These are phyloP conservation scores for Globisporangium orthogonon DNA, from an alignment of 352 stramenopile genomes.

Conservation along the genomic window DNA sequence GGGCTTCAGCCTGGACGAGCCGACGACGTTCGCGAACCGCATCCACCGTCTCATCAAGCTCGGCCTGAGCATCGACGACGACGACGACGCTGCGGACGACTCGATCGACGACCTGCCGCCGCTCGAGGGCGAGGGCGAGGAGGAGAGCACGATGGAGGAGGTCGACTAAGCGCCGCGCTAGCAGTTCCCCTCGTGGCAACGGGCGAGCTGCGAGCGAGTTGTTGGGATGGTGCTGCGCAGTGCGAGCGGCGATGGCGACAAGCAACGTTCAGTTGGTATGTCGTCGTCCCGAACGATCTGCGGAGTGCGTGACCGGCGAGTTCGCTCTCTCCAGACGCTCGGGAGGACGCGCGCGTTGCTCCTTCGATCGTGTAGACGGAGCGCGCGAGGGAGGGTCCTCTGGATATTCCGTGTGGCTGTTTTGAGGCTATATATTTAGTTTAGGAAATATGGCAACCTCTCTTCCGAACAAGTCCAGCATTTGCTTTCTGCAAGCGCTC, in stretches of 20 bases:
- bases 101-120: constrained; percentile 96
- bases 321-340: constrained; percentile 1
- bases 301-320: constrained; percentile 1
- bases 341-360: background rate
- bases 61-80: constrained; percentile 97
- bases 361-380: constrained; percentile 2
- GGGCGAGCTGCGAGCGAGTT: background rate
- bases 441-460: constrained; percentile 18
- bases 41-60: constrained; percentile 99
- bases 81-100: constrained; percentile 92
- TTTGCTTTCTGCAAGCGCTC: too few species aligned
- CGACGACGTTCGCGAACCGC: constrained; percentile 97
- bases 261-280: too few species aligned
- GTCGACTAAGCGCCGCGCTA: constrained; percentile 90
- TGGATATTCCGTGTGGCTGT: constrained; percentile 34
- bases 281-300: too few species aligned
- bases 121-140: constrained; percentile 94
- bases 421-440: constrained; percentile 72
- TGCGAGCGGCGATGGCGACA: background rate
- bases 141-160: constrained; percentile 98
- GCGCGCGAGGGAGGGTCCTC: constrained; percentile 14
- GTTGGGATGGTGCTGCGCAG: background rate
- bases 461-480: too few species aligned
- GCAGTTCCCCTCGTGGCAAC: background rate
- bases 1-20: constrained; percentile 98